Evolutionary conservation across 2,329 filamentous ascomycete genomes (phyloP).

Genomic region (Colletotrichum abscissum): DNA sequence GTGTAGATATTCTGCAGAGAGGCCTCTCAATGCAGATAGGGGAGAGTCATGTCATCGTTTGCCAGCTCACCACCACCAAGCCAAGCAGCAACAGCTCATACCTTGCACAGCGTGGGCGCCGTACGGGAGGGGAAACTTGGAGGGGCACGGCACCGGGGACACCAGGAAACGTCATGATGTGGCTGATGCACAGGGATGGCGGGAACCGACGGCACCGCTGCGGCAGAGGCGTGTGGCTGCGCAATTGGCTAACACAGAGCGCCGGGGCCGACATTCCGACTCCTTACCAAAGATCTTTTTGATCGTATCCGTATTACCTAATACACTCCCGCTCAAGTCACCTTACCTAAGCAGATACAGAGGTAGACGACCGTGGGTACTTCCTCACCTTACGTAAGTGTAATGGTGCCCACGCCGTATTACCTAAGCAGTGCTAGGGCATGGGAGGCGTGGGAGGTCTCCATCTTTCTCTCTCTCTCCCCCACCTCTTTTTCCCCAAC

Average conservation of each 20-base stretch:
- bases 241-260: background rate
- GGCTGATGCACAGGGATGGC: background rate
- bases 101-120: background rate
- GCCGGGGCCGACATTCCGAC: no score
- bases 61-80: conserved; percentile 14
- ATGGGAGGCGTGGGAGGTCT: background rate
- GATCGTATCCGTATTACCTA: background rate
- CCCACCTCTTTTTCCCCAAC: background rate
- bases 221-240: conserved; percentile 15
- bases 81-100: background rate
- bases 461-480: background rate
- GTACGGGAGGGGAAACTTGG: conserved; percentile 13
- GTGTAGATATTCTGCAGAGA: background rate
- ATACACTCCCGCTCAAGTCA: rapidly evolving
- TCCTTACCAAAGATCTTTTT: background rate
- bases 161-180: conserved; percentile 24
- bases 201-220: background rate
- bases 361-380: no score
- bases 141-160: conserved; percentile 10
- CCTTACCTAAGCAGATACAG: no score
- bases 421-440: no score
- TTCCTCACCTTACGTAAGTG: no score
- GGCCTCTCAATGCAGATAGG: conserved; percentile 3
- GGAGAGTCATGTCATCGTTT: background rate
- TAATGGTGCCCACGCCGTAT: rapidly evolving